Evolutionary conservation across 441 rosid genomes (phyloP), one percentile per base, ranked within the genome.

Genomic region (Kokia cookei): DNA sequence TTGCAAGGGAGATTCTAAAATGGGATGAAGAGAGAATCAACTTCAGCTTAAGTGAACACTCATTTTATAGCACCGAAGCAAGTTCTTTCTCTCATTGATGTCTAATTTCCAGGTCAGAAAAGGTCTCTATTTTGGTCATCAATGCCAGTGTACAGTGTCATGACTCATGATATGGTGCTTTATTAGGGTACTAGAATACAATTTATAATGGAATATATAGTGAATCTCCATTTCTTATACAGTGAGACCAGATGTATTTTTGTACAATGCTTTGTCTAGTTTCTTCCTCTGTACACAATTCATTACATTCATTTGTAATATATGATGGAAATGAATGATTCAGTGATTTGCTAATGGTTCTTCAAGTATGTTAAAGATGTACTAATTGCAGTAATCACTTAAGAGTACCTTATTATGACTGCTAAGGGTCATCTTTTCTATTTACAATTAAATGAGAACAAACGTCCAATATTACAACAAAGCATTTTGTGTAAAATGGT

Each of bases 1-100:
- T 80, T 11, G 93, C 97, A 10, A 90, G 89, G 90, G 99, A 96
- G 91, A 89, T 96, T 67, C 77, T 96, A 82, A 96, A 92, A 84
- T 96, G 99, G 99, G 90, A 90, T 0, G 98, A 96, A 73, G 97
- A 93, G 80, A 89, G 89, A 79, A 77, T 80, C 14, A 83, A 87
- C 84, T 87, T 88, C 83, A 87, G 94, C 86, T 57, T 83, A 58
- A 89, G 88, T 68, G 98, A 93, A 32, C 90, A 82, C 85, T 93
- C 98, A 4, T 78, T 93, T 79, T 93, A 90, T 40, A 90, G 97
- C 87, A 95, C 84, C 2, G 99, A 95, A 79, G 95, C 91, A 47
- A 90, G 90, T 82, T 95, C 96, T 59, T 82, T 79, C 82, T 62
- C 90, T 40, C 86, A 88, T 69, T 91, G 84, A 86, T 74, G 15